Base-by-base conservation (phyloP, 2,329 filamentous ascomycete species). In the Trichoderma koningiopsis region DNA sequence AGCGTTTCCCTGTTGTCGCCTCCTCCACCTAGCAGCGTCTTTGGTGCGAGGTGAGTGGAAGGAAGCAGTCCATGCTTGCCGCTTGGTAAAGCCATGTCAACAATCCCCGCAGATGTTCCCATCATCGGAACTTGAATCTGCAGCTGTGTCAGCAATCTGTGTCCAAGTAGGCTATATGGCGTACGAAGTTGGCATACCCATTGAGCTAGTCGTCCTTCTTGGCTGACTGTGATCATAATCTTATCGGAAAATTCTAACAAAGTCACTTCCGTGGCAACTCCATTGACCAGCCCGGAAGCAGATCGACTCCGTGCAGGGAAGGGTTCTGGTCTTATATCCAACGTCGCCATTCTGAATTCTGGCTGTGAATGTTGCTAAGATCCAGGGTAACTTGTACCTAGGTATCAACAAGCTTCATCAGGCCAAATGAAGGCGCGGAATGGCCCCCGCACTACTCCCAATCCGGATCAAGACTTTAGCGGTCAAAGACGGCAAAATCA, bases 211-310 rank as follows among this genome's bases (percentile, higher is more conserved):
- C 91, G 88, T 7, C 94, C 95, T 71, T 91, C 88, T 81, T 98
- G 96, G 0, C 92, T 92, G 70, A 98, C 86, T 0, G 94, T 97
- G 72, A 99, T 83, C 74, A 99, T 82, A 75, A 99, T 93, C 80
- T 93, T 97, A 85, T 98, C 96, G 10, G 90, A 86, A 80, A 98
- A 98, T 74, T 85, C 88, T 66, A 94, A 84, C 13, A 86, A 86
- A 49, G 88, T 89, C 40, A 92, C 90, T 72, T 93, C 89, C 1
- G 96, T 98, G 43, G 85, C 79, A 27, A 90, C 79, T 35, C 88
- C 89, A 71, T 90, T 88, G 71, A 97, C 88, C 3, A 83, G 77
- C 3, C 90, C 90, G 1, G 84, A 83, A 16, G 84, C 84, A 71
- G 85, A 84, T 63, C 86, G 89, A 2, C 88, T 90, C 13, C 83